Evolutionary conservation across 1,139 yeast genomes (phyloP).

Genomic region (Zhuliangozyma blackwelliae): DNA sequence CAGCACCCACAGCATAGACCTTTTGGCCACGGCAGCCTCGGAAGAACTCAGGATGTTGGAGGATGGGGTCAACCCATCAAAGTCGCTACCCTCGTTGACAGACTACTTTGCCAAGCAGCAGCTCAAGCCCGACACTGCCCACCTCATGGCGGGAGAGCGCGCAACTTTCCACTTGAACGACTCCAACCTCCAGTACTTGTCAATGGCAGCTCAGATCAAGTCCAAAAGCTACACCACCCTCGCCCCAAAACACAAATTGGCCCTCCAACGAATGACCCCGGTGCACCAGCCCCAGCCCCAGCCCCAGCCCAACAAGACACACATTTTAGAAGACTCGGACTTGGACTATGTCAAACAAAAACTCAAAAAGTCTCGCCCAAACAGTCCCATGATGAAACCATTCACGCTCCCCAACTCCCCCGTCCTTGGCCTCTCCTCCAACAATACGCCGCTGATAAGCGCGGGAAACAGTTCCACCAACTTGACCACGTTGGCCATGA

Average conservation of each 20-base stretch:
- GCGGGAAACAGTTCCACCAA: constrained; percentile 46
- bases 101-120: constrained; percentile 41
- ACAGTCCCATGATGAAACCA: constrained; percentile 37
- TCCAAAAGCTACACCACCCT: constrained; percentile 8
- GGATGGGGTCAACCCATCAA: constrained; percentile 26
- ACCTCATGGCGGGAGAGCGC: too few species aligned
- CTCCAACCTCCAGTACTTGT: constrained; percentile 24
- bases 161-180: constrained; percentile 7
- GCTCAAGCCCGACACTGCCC: background rate
- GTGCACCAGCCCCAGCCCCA: constrained; percentile 20
- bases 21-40: constrained; percentile 78
- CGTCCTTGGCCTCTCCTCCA: constrained; percentile 39
- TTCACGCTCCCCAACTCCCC: constrained; percentile 67
- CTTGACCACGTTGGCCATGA: constrained; percentile 31
- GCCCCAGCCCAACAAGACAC: constrained; percentile 12
- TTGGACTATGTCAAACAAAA: constrained; percentile 46
- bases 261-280: constrained; percentile 55
- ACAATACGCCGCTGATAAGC: constrained; percentile 41
- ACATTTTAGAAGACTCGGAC: constrained; percentile 41
- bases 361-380: constrained; percentile 69
- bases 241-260: constrained; percentile 32
- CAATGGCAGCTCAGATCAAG: constrained; percentile 21
- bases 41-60: constrained; percentile 63
- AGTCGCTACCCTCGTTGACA: constrained; percentile 62
- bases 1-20: constrained; percentile 53